A percentile compares a stretch with the other conserved stretches of the same genome.
Conservation (phyloP, 768 basidiomycete genomes). For the Kwoniella heveanensis region DNA sequence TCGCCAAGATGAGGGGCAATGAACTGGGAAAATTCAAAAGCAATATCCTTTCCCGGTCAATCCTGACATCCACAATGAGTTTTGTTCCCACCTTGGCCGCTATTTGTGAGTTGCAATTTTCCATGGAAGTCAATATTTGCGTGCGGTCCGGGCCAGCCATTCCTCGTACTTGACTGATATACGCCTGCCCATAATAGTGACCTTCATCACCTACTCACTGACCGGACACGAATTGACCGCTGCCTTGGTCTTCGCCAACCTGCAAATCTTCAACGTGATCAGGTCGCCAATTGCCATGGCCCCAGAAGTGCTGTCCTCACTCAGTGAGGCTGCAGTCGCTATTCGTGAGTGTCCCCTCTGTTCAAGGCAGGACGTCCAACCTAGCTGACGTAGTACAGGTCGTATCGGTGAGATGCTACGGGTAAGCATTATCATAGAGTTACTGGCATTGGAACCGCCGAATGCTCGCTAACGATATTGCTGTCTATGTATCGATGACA, state of each 20-base stretch:
- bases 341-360: background rate
- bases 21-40: slow-evolving; percentile 43
- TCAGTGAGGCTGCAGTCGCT: background rate
- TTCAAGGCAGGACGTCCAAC: background rate
- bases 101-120: slow-evolving; percentile 53
- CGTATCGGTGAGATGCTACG: background rate
- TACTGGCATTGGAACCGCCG: too few species aligned
- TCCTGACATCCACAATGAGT: slow-evolving; percentile 43
- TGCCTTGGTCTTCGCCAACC: slow-evolving; percentile 63
- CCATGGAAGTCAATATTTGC: too few species aligned
- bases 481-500: background rate
- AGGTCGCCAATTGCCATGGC: slow-evolving; percentile 32
- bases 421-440: background rate
- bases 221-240: slow-evolving; percentile 63
- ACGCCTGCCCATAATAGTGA: slow-evolving; percentile 24
- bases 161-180: too few species aligned
- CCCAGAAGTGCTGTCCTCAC: slow-evolving; percentile 1
- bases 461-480: background rate
- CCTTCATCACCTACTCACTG: slow-evolving; percentile 68
- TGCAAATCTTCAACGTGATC: slow-evolving; percentile 63
- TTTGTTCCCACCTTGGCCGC: slow-evolving; percentile 64
- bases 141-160: too few species aligned
- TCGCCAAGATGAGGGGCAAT: slow-evolving; percentile 36
- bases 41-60: slow-evolving; percentile 36
- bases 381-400: background rate